Percentiles rank a stretch among this genome's conserved stretches.
These are phyloP conservation scores for Nitzschia palea DNA, from an alignment of 108 stramenopile species.

Conservation along the genomic window DNA sequence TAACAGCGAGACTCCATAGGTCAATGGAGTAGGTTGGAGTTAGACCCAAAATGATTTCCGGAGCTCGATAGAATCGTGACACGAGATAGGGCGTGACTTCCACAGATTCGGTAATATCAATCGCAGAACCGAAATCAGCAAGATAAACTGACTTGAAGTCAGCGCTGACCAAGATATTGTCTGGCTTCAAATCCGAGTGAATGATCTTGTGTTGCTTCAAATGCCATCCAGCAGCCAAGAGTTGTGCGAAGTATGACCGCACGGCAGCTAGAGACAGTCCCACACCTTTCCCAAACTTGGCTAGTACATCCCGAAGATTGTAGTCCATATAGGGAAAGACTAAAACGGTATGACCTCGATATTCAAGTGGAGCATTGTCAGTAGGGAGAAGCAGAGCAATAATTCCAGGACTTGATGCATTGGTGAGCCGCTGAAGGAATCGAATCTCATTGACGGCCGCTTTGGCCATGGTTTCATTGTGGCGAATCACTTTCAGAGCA, in stretches of 20 bases:
- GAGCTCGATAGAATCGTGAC: slow-evolving; percentile 97
- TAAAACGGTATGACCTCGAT: slow-evolving; percentile 52
- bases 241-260: slow-evolving; percentile 86
- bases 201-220: slow-evolving; percentile 84
- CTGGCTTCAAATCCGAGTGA: slow-evolving; percentile 98
- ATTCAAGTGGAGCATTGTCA: slow-evolving; percentile 30
- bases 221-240: slow-evolving; percentile 86
- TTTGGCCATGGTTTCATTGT: slow-evolving; percentile 98
- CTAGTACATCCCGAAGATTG: slow-evolving; percentile 49
- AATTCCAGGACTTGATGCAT: slow-evolving; percentile 52
- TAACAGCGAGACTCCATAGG: slow-evolving; percentile 91
- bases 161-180: slow-evolving; percentile 94
- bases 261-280: slow-evolving; percentile 92
- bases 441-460: slow-evolving; percentile 83
- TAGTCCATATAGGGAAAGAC: slow-evolving; percentile 74
- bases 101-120: slow-evolving; percentile 47
- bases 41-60: slow-evolving; percentile 98
- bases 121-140: slow-evolving; percentile 95
- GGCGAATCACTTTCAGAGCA: slow-evolving; percentile 96
- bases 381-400: slow-evolving; percentile 57
- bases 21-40: slow-evolving; percentile 91
- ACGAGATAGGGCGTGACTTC: slow-evolving; percentile 95
- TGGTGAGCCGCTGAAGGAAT: slow-evolving; percentile 44
- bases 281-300: slow-evolving; percentile 85
- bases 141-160: slow-evolving; percentile 86